phyloP scores from a whole-genome alignment of 495 filamentous ascomycete species.

The Trichoderma erinaceum region DNA sequence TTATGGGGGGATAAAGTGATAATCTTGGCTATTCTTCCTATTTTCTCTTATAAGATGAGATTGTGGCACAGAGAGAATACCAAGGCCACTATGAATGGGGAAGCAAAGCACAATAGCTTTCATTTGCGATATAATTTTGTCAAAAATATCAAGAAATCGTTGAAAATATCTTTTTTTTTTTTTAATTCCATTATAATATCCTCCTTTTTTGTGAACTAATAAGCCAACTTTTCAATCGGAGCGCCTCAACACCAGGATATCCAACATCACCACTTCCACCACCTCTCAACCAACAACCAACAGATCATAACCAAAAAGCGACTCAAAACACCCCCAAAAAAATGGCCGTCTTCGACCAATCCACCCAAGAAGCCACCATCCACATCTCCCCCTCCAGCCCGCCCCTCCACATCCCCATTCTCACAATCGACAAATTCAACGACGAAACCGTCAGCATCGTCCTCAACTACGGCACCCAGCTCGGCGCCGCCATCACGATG shows the following conservation, averaged over 20 bases:
- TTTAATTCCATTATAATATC: not conserved
- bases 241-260: not conserved
- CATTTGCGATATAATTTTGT: not conserved
- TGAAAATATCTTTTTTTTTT: not conserved
- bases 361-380: constrained; percentile 53
- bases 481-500: constrained; percentile 67
- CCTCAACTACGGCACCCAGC: constrained; percentile 67
- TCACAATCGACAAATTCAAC: constrained; percentile 44
- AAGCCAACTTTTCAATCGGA: not conserved
- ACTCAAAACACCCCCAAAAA: too few species aligned
- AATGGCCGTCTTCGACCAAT: constrained; percentile 61
- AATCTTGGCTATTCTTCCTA: too few species aligned
- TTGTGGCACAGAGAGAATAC: too few species aligned
- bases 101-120: not conserved
- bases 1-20: too few species aligned
- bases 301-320: not conserved
- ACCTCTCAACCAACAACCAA: not conserved
- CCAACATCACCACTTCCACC: not conserved
- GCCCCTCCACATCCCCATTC: constrained; percentile 46
- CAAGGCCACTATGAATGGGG: not conserved
- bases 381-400: constrained; percentile 39
- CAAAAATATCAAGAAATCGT: not conserved
- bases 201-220: not conserved
- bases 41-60: constrained; percentile 3
- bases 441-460: constrained; percentile 36